These are phyloP conservation scores for Leptographium wingfieldii DNA, from an alignment of 2,329 filamentous ascomycete species.

Conservation along the genomic window DNA sequence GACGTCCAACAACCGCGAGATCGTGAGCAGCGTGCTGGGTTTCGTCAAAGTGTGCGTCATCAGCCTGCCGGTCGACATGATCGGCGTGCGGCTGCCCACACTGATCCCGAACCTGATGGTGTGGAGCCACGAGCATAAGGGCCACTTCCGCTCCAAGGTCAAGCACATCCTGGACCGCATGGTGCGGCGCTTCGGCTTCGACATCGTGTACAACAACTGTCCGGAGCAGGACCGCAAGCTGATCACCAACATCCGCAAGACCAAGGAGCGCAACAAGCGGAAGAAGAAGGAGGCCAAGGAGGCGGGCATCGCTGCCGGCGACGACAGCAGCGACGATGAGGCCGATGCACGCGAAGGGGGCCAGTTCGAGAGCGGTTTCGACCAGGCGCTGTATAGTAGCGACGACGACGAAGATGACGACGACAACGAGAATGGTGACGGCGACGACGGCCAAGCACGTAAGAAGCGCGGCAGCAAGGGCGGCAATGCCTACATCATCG, in stretches of 20 bases:
- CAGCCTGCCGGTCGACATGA: conserved; percentile 63
- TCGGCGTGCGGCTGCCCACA: conserved; percentile 62
- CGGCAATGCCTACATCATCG: conserved; percentile 73
- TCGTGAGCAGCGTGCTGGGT: conserved; percentile 84
- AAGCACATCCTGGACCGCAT: conserved; percentile 96
- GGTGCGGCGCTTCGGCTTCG: conserved; percentile 79
- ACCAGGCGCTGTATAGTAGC: conserved; percentile 80
- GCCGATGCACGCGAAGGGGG: conserved; percentile 39
- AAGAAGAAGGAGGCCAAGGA: conserved; percentile 62
- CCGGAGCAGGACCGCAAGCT: conserved; percentile 83
- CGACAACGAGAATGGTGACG: conserved; percentile 13
- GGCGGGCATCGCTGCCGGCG: conserved; percentile 28
- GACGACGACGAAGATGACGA: conserved; percentile 46
- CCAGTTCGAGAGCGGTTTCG: conserved; percentile 84
- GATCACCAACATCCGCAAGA: conserved; percentile 89
- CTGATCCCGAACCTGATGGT: conserved; percentile 84
- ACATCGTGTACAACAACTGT: conserved; percentile 65
- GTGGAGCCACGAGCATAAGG: conserved; percentile 97
- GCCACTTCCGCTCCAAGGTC: conserved; percentile 90
- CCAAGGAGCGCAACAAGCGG: conserved; percentile 78
- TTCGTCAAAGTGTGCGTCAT: conserved; percentile 96
- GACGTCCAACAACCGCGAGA: conserved; percentile 91
- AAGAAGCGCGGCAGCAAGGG: conserved; percentile 42
- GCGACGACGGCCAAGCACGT: neutral
- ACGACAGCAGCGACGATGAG: conserved; percentile 42